These are phyloP conservation scores for Syzygium aromaticum DNA, from an alignment of 345 rosid species.

Conservation along the genomic window DNA sequence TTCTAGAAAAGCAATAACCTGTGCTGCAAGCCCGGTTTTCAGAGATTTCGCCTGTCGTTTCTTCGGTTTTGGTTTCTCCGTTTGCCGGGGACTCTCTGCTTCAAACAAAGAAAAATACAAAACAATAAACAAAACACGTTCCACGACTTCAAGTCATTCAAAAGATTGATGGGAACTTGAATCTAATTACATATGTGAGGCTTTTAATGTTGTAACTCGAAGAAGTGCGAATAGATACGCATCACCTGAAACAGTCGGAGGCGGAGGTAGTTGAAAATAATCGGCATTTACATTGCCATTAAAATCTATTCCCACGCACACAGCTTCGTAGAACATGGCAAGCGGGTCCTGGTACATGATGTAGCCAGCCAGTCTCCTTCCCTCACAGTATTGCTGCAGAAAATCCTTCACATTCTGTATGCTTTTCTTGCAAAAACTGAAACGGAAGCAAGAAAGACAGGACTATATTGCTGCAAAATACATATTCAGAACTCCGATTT, in stretches of 20 bases:
- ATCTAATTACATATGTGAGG: background rate
- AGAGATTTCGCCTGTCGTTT: background rate
- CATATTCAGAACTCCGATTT: background rate
- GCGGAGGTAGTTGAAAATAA: constrained; percentile 4
- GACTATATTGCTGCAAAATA: background rate
- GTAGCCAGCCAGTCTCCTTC: constrained; percentile 25
- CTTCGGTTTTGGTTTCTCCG: background rate
- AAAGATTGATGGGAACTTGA: background rate
- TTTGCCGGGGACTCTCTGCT: background rate
- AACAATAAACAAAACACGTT: background rate
- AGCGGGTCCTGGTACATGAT: constrained; percentile 34
- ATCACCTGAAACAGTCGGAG: constrained; percentile 14
- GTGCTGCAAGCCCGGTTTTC: constrained; percentile 14
- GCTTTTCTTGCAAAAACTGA: constrained; percentile 30
- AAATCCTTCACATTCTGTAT: constrained; percentile 31
- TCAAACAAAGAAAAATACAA: background rate
- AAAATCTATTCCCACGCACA: constrained; percentile 27
- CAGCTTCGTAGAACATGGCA: constrained; percentile 31
- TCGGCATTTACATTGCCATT: background rate
- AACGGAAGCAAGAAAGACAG: background rate
- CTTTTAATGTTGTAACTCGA: background rate
- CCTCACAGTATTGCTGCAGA: constrained; percentile 30
- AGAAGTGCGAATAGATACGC: background rate
- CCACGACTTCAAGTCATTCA: background rate
- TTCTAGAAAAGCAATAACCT: constrained; percentile 18